These are phyloP conservation scores for Tetradesmus lagerheimii DNA, from an alignment of 139 green algal genomes.

Conservation along the genomic window DNA sequence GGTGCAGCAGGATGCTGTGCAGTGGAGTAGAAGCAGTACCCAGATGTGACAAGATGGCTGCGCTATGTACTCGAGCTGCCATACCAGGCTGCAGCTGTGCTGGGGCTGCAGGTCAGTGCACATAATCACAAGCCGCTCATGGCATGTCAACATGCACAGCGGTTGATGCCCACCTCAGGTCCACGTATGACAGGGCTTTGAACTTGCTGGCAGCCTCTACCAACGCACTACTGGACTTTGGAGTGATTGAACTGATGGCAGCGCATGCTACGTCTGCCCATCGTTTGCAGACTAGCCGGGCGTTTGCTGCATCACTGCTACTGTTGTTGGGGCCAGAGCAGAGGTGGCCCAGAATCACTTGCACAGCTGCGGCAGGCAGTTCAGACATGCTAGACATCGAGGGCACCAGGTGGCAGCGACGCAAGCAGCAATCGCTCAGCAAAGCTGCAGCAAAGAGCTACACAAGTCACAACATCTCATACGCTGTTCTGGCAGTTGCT, in stretches of 20 bases:
- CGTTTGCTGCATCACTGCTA: neutral
- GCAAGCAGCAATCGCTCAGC: neutral
- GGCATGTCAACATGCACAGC: neutral
- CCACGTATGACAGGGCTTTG: neutral
- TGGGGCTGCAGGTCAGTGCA: no score
- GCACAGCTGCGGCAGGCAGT: slow-evolving; percentile 4
- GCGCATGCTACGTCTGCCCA: neutral
- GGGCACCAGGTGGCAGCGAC: no score
- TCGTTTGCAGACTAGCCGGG: neutral
- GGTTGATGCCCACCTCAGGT: neutral
- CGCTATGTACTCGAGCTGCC: neutral
- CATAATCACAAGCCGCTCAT: no score
- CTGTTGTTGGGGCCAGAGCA: neutral
- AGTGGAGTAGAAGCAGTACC: neutral
- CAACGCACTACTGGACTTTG: neutral
- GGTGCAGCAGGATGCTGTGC: neutral
- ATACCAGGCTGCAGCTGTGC: no score
- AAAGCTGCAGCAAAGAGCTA: neutral
- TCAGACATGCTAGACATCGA: neutral
- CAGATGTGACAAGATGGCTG: neutral
- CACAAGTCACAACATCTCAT: neutral
- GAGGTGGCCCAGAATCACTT: neutral
- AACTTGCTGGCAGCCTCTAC: neutral
- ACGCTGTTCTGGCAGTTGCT: neutral
- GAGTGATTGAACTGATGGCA: neutral